Base-by-base conservation (phyloP, 164 flowering plant species). In the Macadamia integrifolia region DNA sequence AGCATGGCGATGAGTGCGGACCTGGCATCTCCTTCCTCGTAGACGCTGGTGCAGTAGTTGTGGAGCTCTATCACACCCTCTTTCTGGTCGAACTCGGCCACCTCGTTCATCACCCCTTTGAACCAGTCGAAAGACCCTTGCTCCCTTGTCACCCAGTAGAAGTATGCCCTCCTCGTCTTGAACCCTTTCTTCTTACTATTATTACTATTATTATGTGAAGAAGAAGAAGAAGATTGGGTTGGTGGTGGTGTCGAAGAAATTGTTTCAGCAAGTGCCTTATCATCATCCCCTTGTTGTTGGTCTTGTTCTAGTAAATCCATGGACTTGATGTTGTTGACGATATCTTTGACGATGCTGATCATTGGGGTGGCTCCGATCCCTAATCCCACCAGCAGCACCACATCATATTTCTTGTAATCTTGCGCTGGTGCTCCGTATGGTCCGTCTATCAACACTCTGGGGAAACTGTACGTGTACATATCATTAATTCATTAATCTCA, bases 371-470 rank as follows among this genome's bases (percentile, higher is more conserved):
- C 98, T 0, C 98, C 98, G 1, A 90, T 90, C 6, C 98, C 98
- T 1, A 90, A 80, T 42, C 98, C 98, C 62, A 92, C 96, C 72
- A 92, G 80, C 48, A 92, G 66, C 23, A 92, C 89, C 71, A 92
- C 93, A 0, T 90, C 92, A 72, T 92, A 92, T 69, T 86, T 79
- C 81, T 87, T 90, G 88, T 92, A 92, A 78, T 90, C 96, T 72
- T 92, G 98, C 8, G 98, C 92, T 44, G 98, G 98, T n/a, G 98
- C 96, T 53, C 98, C 98, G 55, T 85, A 90, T 9, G 98, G 93
- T 3, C 98, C 98, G 69, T 92, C 98, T 6, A 92, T 90, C 78
- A 86, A 66, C 44, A 92, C 85, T 77, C 71, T 85, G 0, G 97
- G 97, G 60, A 88, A 87, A 65, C 92, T 88, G 85, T 58, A 12